Base-by-base conservation (phyloP, 2,329 filamentous ascomycete genomes). In the Penicillium verrucosum region DNA sequence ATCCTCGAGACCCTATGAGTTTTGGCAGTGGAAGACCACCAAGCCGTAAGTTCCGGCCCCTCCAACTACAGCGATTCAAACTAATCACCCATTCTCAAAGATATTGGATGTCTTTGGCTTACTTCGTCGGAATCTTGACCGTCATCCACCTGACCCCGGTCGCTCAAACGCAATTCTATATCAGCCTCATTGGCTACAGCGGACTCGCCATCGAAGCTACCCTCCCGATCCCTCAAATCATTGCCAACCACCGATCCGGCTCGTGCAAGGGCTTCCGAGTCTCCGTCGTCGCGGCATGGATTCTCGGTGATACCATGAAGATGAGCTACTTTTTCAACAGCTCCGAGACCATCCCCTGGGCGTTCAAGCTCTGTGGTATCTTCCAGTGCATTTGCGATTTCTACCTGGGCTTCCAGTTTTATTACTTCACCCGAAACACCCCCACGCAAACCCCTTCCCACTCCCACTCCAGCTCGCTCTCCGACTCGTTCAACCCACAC, bases 1-100 rank as follows among this genome's bases (percentile, higher is more conserved):
- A 29, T 69, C 76, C 54, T 72, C 71, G 16, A 75, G 85, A 34
- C 84, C 85, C 0, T 86, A 81, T 65, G 77, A 80, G 52, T 87
- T 87, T 69, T 87, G 85, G 85, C 83, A 84, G 66, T 87, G 85
- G 85, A 80, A 76, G 60, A 74, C 71, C 53, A 73, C 80, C 21
- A 77, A 79, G 54, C 83, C 84, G 65, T 80, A 74, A 61, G 77
- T 75, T 21, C 38, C 18, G n/a, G 23, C 6, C 4, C 6, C 14
- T 38, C 38, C n/a, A 25, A 27, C 58, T 38, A 67, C 53, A 7
- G 18, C 53, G 44, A 30, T 43, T 21, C 5, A 30, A 8, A 34
- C 32, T 58, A 21, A 51, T 38, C 8, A 11, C 36, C 2, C 5
- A 27, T 18, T 9, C n/a, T 25, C n/a, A 45, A 53, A 77, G 75